Conservation (phyloP, 768 basidiomycete genomes). For the Lentinula sp. region DNA sequence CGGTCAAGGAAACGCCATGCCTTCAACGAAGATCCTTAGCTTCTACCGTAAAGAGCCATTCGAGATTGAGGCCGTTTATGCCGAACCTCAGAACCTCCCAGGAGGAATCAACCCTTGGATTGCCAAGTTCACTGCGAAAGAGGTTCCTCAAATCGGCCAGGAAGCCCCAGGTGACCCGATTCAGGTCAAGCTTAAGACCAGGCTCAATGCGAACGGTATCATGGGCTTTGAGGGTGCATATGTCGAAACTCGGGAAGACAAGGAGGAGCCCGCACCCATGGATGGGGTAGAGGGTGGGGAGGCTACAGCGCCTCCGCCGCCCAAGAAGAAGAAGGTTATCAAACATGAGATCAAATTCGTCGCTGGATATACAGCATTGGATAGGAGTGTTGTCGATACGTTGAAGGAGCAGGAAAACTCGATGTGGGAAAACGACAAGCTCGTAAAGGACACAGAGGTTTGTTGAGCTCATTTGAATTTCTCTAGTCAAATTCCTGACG, state of each 20-base stretch:
- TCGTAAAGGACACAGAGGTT: conserved; percentile 96
- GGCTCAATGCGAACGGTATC: conserved; percentile 82
- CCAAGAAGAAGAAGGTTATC: conserved; percentile 85
- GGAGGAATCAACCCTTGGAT: conserved; percentile 83
- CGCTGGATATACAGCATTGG: conserved; percentile 56
- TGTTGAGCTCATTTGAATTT: conserved; percentile 16
- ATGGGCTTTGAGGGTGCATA: conserved; percentile 85
- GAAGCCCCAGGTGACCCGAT: conserved; percentile 67
- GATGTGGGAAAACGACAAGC: conserved; percentile 90
- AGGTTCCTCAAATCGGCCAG: conserved; percentile 39
- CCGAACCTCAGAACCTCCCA: conserved; percentile 65
- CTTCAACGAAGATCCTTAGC: conserved; percentile 92
- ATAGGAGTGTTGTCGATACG: conserved; percentile 54
- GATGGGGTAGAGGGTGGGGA: conserved; percentile 31
- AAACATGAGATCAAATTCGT: conserved; percentile 81
- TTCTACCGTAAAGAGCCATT: conserved; percentile 90
- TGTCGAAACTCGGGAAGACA: conserved; percentile 76
- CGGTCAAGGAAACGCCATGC: conserved; percentile 77
- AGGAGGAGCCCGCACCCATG: conserved; percentile 48
- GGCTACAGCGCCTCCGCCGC: conserved; percentile 35
- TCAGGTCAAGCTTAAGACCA: conserved; percentile 85
- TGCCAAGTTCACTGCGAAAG: conserved; percentile 74
- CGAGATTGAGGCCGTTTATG: conserved; percentile 83
- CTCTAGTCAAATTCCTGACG: background rate
- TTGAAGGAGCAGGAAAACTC: conserved; percentile 78